Base-by-base conservation (phyloP, 2,329 filamentous ascomycete genomes). In the Pseudogymnoascus sp. region DNA sequence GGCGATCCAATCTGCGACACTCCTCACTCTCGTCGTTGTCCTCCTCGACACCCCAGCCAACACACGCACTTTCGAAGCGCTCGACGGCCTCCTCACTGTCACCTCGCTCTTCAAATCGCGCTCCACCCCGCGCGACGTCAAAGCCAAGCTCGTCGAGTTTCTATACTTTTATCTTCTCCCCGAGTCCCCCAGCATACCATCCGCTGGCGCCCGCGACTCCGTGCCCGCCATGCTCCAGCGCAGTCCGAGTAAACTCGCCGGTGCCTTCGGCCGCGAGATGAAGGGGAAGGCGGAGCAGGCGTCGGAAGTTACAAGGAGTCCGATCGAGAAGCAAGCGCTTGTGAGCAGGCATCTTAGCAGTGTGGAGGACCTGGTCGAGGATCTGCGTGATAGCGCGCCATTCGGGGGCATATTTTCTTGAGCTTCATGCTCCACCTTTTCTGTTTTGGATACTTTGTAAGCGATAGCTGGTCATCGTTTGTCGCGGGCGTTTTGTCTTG, bases 81-180 rank as follows among this genome's bases (percentile, higher is more conserved):
- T 96, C 68, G 93, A 97, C 73, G 95, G 95, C 63, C 84, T 99
- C 4, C 84, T 96, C 42, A 95, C 92, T 1, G 86, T 97, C 53
- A 96, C 93, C 1, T 93, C 90, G 8, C 83, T 97, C 60, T 97
- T 97, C 84, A 96, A 96, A 76, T 90, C 89, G 67, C 87, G 91
- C 65, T 86, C 87, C 68, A 97, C 93, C 3, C 86, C 86, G 24
- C 86, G 91, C 66, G 90, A 93, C 70, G 93, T 97, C 68, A 97
- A 96, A 79, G 84, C 96, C 72, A 95, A 96, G 75, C 85, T 96
- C n/a, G 88, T 97, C 69, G 95, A 97, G 76, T 97, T 97, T 73
- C 79, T 99, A 61, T 97, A 97, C 80, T 97, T 97, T 76, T 99
- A 97, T 76, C 87, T 99, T 69, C 96, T 97, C 88, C 93, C 93